Evolutionary conservation across 108 stramenopile genomes (phyloP), one percentile per base, ranked within the genome.

Genomic region (Nitzschia palea): DNA sequence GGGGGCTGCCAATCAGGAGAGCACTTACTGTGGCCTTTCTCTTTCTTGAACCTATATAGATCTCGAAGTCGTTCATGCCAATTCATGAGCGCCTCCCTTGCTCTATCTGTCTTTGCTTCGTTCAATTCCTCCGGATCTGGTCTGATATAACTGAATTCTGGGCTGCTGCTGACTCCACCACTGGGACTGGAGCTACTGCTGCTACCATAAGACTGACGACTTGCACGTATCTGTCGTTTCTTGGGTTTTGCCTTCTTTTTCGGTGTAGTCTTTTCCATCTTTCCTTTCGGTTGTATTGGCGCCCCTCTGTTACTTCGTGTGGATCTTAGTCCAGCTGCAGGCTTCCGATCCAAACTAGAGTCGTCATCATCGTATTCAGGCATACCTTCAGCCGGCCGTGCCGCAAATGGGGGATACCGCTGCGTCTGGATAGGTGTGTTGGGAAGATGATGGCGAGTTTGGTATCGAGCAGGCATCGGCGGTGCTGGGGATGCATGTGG

Each of bases 41-140:
- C 37, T 4, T 61, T 35, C 50, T 55, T 72, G 60, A 66, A 87
- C 17, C 58, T 31, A 15, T 25, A 22, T 3, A 87, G 69, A 18
- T 83, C 80, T 9, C 70, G 26, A 32, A 82, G 70, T 2, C 77
- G 74, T 18, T 69, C 9, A 32, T 79, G 77, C 83, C 82, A 87
- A 15, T 67, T 77, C 28, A 40, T 28, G 14, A 80, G 43, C 9
- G 83, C 83, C 3, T 66, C 33, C 35, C 31, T 2, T 40, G 44
- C 54, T n/a, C 79, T 63, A 8, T 37, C 35, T 9, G 70, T 78
- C 4, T 32, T 60, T 4, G 69, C 65, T 30, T 67, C 45, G 37
- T 71, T 43, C 2, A 71, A 20, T 36, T 78, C 77, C 6, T 51
- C 40, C 29, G 50, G 44, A 25, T 62, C 37, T 0, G 76, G 76